phyloP scores from a whole-genome alignment of 176 grass and related monocot genomes.

The Stipa capillata region DNA sequence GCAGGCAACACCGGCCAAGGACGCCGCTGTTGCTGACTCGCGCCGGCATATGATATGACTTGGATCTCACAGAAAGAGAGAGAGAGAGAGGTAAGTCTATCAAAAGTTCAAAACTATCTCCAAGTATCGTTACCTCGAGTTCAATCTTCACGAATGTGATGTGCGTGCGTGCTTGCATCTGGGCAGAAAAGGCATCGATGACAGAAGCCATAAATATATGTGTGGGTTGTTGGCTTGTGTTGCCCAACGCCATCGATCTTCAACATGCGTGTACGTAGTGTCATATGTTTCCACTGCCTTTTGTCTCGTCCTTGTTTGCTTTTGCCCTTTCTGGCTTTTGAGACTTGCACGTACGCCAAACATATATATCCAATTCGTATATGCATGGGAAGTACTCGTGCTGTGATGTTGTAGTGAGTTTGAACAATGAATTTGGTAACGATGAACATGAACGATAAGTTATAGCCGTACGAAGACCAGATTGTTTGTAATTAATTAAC shows the following conservation, averaged over 20 bases:
- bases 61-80: not conserved
- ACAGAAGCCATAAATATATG: not conserved
- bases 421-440: not conserved
- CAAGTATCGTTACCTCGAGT: no score
- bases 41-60: constrained; percentile 8
- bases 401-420: not conserved
- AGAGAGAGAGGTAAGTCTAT: no score
- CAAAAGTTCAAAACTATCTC: not conserved
- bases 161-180: not conserved
- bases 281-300: not conserved
- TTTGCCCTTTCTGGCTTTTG: not conserved
- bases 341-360: not conserved
- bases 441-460: not conserved
- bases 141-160: not conserved
- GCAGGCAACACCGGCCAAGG: constrained; percentile 9
- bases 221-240: not conserved
- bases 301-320: not conserved
- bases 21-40: constrained; percentile 27
- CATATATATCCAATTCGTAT: no score
- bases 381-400: no score
- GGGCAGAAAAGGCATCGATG: not conserved
- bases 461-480: not conserved
- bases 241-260: not conserved
- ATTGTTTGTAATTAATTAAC: not conserved
- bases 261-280: not conserved